phyloP scores from a whole-genome alignment of 2,329 filamentous ascomycete genomes.

The Neobulgaria alba region DNA sequence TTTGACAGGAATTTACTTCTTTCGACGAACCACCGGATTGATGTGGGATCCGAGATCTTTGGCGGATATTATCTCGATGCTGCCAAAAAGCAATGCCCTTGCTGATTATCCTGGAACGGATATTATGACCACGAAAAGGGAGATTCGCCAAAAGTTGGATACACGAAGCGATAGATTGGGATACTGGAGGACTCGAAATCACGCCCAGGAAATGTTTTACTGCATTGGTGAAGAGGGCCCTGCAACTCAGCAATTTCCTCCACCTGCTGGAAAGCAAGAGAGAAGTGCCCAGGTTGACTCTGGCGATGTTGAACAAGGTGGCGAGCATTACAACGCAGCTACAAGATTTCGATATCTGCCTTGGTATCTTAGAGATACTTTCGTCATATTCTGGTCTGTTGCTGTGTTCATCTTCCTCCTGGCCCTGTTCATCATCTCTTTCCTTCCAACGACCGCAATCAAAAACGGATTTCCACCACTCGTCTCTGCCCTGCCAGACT shows the following conservation, averaged over 20 bases:
- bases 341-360: conserved; percentile 62
- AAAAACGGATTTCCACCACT: conserved; percentile 62
- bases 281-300: conserved; percentile 27
- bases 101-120: conserved; percentile 64
- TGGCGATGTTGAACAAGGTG: conserved; percentile 16
- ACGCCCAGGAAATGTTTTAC: conserved; percentile 62
- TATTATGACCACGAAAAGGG: conserved; percentile 41
- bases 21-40: conserved; percentile 59
- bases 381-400: conserved; percentile 58
- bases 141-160: conserved; percentile 45
- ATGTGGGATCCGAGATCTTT: conserved; percentile 79
- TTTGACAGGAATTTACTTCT: conserved; percentile 56
- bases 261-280: conserved; percentile 37
- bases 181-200: conserved; percentile 69
- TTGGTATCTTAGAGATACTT: conserved; percentile 62
- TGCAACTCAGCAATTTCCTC: conserved; percentile 41
- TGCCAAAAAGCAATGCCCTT: conserved; percentile 73
- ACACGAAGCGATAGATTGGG: conserved; percentile 66
- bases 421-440: conserved; percentile 70
- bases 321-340: conserved; percentile 18
- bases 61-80: conserved; percentile 69
- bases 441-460: conserved; percentile 59
- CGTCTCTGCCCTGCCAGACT: conserved; percentile 50
- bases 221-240: conserved; percentile 59
- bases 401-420: conserved; percentile 52